phyloP scores from a whole-genome alignment of 1,284 basidiomycete genomes.

The Apiotrichum brassicae region DNA sequence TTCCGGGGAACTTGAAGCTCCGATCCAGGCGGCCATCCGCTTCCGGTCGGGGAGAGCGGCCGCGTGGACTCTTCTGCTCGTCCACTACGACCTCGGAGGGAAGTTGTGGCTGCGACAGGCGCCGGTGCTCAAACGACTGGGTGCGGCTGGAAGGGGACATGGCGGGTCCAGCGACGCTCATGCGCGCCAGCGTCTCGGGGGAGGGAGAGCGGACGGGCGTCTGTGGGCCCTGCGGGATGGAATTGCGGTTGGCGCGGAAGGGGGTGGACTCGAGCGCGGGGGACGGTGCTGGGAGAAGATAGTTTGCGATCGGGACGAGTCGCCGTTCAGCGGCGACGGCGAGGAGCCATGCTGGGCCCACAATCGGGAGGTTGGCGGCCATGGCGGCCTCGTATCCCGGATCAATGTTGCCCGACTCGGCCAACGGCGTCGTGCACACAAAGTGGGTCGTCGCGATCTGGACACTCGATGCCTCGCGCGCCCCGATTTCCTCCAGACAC shows the following conservation, averaged over 20 bases:
- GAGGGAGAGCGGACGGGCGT: conserved; percentile 36
- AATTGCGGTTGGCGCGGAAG: conserved; percentile 26
- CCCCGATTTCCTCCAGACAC: conserved; percentile 72
- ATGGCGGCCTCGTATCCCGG: conserved; percentile 71
- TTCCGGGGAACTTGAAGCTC: conserved; percentile 43
- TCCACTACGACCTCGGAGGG: conserved; percentile 1
- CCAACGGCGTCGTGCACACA: conserved; percentile 76
- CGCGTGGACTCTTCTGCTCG: conserved; percentile 8
- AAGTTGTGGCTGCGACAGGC: neutral
- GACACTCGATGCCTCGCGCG: conserved; percentile 82
- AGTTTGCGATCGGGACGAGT: conserved; percentile 76
- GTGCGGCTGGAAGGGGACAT: conserved; percentile 12
- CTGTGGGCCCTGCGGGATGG: conserved; percentile 25
- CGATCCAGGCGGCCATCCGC: conserved; percentile 44
- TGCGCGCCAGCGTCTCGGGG: conserved; percentile 44
- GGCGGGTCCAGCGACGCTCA: conserved; percentile 36
- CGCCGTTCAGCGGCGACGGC: conserved; percentile 75
- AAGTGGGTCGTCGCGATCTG: conserved; percentile 96
- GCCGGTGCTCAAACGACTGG: conserved; percentile 10
- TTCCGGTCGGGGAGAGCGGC: conserved; percentile 43
- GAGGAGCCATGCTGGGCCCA: conserved; percentile 82
- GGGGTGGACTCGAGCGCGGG: conserved; percentile 5
- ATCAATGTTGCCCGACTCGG: conserved; percentile 48
- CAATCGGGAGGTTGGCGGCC: conserved; percentile 81
- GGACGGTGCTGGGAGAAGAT: conserved; percentile 65